Conservation (phyloP, 768 basidiomycete species). For the Boletus eberwhitei region DNA sequence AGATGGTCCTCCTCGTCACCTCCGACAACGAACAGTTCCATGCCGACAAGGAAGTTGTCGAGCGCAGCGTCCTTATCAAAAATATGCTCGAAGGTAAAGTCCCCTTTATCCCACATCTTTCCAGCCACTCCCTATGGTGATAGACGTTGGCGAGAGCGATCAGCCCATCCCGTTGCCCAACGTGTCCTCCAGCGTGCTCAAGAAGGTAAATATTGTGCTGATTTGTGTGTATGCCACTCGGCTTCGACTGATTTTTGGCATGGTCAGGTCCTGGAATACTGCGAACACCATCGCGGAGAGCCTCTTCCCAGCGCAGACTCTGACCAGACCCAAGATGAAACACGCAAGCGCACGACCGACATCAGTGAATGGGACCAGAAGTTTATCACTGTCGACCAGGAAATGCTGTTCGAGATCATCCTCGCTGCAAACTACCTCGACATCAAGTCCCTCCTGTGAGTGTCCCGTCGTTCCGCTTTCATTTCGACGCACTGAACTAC, state of each 20-base stretch:
- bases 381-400: constrained; percentile 98
- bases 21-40: constrained; percentile 95
- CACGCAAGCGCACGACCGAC: constrained; percentile 95
- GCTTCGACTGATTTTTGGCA: background rate
- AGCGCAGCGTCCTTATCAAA: constrained; percentile 95
- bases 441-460: constrained; percentile 96
- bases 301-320: constrained; percentile 86
- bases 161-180: constrained; percentile 94
- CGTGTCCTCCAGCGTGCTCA: constrained; percentile 87
- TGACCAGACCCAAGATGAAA: constrained; percentile 84
- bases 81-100: constrained; percentile 95
- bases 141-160: constrained; percentile 93
- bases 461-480: constrained; percentile 9
- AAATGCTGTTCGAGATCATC: constrained; percentile 99
- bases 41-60: constrained; percentile 91
- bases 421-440: constrained; percentile 99
- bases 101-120: background rate
- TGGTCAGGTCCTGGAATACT: constrained; percentile 93
- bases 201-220: constrained; percentile 58
- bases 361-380: constrained; percentile 99
- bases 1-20: constrained; percentile 84
- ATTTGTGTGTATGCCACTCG: background rate
- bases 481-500: background rate
- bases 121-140: constrained; percentile 1
- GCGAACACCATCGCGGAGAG: constrained; percentile 97